A percentile compares a stretch with the other conserved stretches of the same genome.
Evolutionary conservation across 2,329 filamentous ascomycete species (phyloP).

Genomic region (Fusarium sp.): DNA sequence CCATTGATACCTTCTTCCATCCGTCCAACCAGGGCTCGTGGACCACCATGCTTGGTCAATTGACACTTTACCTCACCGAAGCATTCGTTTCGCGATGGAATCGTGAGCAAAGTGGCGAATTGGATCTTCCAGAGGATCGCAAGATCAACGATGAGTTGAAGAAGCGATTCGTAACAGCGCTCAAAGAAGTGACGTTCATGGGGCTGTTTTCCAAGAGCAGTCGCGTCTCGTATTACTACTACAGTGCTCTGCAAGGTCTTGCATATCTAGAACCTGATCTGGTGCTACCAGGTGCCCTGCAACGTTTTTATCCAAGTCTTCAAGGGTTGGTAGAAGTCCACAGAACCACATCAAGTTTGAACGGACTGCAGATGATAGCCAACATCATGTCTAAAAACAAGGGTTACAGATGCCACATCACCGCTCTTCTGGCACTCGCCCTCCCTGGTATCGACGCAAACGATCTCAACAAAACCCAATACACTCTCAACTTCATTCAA

Average conservation of each 20-base stretch:
- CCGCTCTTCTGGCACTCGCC: constrained; percentile 89
- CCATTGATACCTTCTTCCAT: constrained; percentile 98
- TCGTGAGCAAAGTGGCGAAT: constrained; percentile 90
- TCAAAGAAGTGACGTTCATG: constrained; percentile 97
- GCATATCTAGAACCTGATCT: constrained; percentile 91
- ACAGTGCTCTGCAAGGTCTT: constrained; percentile 88
- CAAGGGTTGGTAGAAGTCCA: constrained; percentile 98
- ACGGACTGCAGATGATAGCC: constrained; percentile 90
- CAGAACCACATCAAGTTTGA: constrained; percentile 91
- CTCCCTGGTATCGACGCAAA: constrained; percentile 97
- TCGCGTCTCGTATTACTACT: constrained; percentile 89
- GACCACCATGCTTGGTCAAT: constrained; percentile 89
- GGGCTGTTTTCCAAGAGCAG: constrained; percentile 96
- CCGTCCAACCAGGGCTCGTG: constrained; percentile 94
- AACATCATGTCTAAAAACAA: constrained; percentile 92
- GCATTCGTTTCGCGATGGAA: constrained; percentile 99
- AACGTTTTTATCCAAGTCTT: constrained; percentile 96
- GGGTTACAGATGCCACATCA: constrained; percentile 96
- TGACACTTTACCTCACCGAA: constrained; percentile 92
- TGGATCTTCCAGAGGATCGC: constrained; percentile 84
- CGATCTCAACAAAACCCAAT: constrained; percentile 94
- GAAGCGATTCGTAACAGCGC: constrained; percentile 85
- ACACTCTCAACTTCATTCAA: constrained; percentile 94
- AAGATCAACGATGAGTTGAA: constrained; percentile 84
- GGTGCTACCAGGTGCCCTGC: constrained; percentile 90